Percentiles rank a stretch among this genome's conserved stretches.
These are phyloP conservation scores for Rugosomyces carneus DNA, from an alignment of 1,284 basidiomycete genomes.

Conservation along the genomic window DNA sequence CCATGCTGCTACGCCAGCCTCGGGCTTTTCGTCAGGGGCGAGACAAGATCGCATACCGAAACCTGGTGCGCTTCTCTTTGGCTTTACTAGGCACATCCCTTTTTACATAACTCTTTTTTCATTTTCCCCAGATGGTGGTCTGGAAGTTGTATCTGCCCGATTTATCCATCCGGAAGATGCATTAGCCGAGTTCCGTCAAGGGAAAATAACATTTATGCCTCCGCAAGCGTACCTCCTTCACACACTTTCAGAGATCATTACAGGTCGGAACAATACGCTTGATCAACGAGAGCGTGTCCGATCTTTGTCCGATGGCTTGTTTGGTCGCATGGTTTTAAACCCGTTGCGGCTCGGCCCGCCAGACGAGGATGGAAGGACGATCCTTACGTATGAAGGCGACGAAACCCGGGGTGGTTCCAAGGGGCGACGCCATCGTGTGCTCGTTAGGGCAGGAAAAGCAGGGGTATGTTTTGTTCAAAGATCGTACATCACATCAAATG, in stretches of 20 bases:
- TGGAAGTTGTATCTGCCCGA: conserved; percentile 59
- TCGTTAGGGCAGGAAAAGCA: conserved; percentile 38
- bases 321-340: conserved; percentile 56
- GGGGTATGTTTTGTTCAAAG: conserved; percentile 32
- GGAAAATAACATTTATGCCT: conserved; percentile 57
- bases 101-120: background rate
- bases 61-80: conserved; percentile 29
- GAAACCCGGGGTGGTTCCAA: conserved; percentile 53
- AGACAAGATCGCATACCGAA: conserved; percentile 56
- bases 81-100: background rate
- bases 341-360: conserved; percentile 34
- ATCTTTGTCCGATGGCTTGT: conserved; percentile 44
- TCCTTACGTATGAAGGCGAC: conserved; percentile 63
- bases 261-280: conserved; percentile 31
- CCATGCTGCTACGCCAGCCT: conserved; percentile 29
- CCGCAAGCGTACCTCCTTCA: conserved; percentile 65
- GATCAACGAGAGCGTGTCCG: conserved; percentile 41
- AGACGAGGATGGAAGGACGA: conserved; percentile 37
- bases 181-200: conserved; percentile 42
- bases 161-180: conserved; percentile 51
- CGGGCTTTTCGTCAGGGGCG: conserved; percentile 45
- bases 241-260: conserved; percentile 48
- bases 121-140: conserved; percentile 45
- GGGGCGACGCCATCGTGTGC: conserved; percentile 51
- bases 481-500: no score